These are phyloP conservation scores for Salix suchowensis DNA, from an alignment of 345 rosid genomes.

Conservation along the genomic window DNA sequence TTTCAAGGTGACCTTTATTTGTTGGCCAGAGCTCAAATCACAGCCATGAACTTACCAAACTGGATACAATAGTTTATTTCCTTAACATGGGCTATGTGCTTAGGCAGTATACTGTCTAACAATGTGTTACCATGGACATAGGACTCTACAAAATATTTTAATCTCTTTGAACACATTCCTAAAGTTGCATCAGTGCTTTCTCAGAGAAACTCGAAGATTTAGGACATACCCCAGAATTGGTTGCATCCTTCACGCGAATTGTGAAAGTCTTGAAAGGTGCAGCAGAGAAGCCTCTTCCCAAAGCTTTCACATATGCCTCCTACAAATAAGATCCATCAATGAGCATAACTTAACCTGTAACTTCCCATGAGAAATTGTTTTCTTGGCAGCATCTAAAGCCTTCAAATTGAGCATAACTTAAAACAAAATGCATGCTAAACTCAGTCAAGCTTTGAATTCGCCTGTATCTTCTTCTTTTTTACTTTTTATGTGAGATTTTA, in stretches of 20 bases:
- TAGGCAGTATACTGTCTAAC: background rate
- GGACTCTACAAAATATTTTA: background rate
- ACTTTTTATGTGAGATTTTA: too few species aligned
- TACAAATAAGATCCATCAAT: constrained; percentile 25
- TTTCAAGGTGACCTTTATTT: background rate
- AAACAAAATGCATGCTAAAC: too few species aligned
- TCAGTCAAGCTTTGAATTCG: too few species aligned
- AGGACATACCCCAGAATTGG: constrained; percentile 36
- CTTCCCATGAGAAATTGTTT: background rate
- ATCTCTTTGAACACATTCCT: background rate
- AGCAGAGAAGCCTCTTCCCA: constrained; percentile 83
- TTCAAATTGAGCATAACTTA: too few species aligned
- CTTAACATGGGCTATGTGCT: background rate
- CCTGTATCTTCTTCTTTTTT: too few species aligned
- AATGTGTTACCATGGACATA: background rate
- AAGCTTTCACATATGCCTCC: constrained; percentile 90
- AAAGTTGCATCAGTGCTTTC: background rate
- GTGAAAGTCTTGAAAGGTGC: constrained; percentile 77
- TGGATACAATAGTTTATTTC: background rate
- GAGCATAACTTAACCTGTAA: background rate
- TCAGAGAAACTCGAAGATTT: background rate
- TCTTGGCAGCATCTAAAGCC: too few species aligned
- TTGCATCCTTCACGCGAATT: constrained; percentile 30
- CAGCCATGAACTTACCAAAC: background rate
- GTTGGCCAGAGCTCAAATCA: background rate